These are phyloP conservation scores for Ceraceosorus guamensis DNA, from an alignment of 1,284 basidiomycete species.

Conservation along the genomic window DNA sequence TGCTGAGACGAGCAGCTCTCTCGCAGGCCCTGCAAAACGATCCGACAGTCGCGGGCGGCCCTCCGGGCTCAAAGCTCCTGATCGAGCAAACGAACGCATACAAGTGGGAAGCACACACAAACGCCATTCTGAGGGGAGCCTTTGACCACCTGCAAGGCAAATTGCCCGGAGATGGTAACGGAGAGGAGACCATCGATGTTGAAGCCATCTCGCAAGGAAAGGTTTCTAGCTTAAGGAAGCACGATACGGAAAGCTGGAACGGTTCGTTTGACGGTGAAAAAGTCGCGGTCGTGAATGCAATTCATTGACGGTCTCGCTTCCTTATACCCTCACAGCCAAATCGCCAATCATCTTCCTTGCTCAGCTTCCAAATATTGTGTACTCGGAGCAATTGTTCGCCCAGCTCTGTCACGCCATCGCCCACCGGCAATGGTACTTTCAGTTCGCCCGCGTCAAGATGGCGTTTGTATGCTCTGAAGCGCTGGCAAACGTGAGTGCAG, in stretches of 20 bases:
- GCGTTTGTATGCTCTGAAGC: slow-evolving; percentile 37
- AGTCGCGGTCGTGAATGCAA: too few species aligned
- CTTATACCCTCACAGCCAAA: neutral
- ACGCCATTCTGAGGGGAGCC: neutral
- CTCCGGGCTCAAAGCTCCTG: neutral
- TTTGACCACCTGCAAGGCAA: neutral
- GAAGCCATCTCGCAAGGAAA: too few species aligned
- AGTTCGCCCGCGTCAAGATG: slow-evolving; percentile 32
- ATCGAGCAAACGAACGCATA: neutral
- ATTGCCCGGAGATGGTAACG: too few species aligned
- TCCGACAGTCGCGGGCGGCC: neutral
- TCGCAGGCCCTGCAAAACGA: neutral
- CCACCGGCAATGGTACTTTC: slow-evolving; percentile 37
- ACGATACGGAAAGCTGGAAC: too few species aligned
- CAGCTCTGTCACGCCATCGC: slow-evolving; percentile 39
- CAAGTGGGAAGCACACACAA: neutral
- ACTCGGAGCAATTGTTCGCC: slow-evolving; percentile 44
- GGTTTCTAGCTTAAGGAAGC: too few species aligned
- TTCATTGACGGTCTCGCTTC: too few species aligned
- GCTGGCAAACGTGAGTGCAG: slow-evolving; percentile 16
- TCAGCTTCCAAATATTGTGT: slow-evolving; percentile 44
- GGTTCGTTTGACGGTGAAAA: too few species aligned
- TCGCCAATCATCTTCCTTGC: slow-evolving; percentile 35
- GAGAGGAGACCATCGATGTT: too few species aligned
- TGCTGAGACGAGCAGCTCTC: neutral